Evolutionary conservation across 352 stramenopile species (phyloP), one percentile per base, ranked within the genome.

Genomic region (Pythium folliculosum): DNA sequence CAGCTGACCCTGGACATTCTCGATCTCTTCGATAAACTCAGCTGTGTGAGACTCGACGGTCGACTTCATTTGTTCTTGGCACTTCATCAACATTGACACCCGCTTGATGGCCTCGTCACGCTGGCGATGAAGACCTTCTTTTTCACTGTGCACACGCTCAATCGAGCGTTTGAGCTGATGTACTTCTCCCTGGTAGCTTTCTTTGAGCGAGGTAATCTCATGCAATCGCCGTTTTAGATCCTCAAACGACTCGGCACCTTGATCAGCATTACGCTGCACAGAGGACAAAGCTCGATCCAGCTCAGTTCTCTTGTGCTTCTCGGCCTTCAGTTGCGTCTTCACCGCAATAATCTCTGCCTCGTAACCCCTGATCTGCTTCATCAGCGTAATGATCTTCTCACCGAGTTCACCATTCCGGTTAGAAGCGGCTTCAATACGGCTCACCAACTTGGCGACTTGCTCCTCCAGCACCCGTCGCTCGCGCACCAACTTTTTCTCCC

Each of bases 21-120:
- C 84, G 25, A 92, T 90, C 65, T 92, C 84, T 63, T 88, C 76
- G 13, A 91, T 78, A 16, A 92, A 59, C 54, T 89, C 80, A 0
- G 71, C 35, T 7, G 82, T 92, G 63, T 92, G 82, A 13, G 79
- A 73, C 49, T 91, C 84, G 0, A 77, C 77, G 22, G 84, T 85
- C 2, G 68, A 56, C 52, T 91, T 85, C 75, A 91, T 88, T 19
- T 90, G 73, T 38, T 89, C 73, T 63, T 85, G 81, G 64, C 79
- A 89, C 57, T 84, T 80, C 57, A 79, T 69, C 35, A 92, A 71
- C 60, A 80, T 66, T 17, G 71, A 75, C 5, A 90, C 73, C 35
- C 82, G 78, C 64, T 89, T 80, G 19, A 81, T 72, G 4, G 82
- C 81, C 55, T 90, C 78, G 43, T 90, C 80, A 16, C 79, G 82